phyloP scores from a whole-genome alignment of 768 basidiomycete genomes.

The Russula olivacea region DNA sequence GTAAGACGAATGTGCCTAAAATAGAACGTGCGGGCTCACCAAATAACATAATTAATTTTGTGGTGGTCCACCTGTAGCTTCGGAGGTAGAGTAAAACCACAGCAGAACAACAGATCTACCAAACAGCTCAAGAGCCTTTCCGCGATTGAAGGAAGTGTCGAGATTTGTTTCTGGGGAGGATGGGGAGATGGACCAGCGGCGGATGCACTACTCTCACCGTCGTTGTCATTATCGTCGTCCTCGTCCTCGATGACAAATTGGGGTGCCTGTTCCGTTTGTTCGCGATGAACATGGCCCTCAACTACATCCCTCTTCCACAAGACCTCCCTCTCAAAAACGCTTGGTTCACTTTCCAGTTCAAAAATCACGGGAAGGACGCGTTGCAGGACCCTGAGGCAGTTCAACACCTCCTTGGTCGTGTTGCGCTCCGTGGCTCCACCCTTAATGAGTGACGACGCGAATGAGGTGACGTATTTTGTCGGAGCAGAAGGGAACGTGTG shows the following conservation, averaged over 20 bases:
- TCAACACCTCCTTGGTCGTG: slow-evolving; percentile 81
- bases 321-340: slow-evolving; percentile 68
- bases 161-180: slow-evolving; percentile 34
- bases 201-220: slow-evolving; percentile 28
- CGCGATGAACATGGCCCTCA: slow-evolving; percentile 31
- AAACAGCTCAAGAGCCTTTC: slow-evolving; percentile 74
- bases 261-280: slow-evolving; percentile 30
- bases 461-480: slow-evolving; percentile 53
- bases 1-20: background rate
- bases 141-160: slow-evolving; percentile 65
- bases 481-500: slow-evolving; percentile 69
- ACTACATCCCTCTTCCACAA: slow-evolving; percentile 62
- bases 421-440: slow-evolving; percentile 49
- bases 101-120: slow-evolving; percentile 87
- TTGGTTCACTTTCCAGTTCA: slow-evolving; percentile 66
- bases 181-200: slow-evolving; percentile 23
- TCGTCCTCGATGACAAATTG: slow-evolving; percentile 93
- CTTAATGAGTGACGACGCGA: slow-evolving; percentile 68
- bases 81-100: slow-evolving; percentile 84
- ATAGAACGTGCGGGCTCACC: slow-evolving; percentile 40
- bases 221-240: slow-evolving; percentile 49
- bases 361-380: slow-evolving; percentile 89
- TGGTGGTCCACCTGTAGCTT: slow-evolving; percentile 72
- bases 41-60: slow-evolving; percentile 83
- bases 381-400: slow-evolving; percentile 86